Base-by-base conservation (phyloP, 352 stramenopile genomes). In the Phytophthora europaea region DNA sequence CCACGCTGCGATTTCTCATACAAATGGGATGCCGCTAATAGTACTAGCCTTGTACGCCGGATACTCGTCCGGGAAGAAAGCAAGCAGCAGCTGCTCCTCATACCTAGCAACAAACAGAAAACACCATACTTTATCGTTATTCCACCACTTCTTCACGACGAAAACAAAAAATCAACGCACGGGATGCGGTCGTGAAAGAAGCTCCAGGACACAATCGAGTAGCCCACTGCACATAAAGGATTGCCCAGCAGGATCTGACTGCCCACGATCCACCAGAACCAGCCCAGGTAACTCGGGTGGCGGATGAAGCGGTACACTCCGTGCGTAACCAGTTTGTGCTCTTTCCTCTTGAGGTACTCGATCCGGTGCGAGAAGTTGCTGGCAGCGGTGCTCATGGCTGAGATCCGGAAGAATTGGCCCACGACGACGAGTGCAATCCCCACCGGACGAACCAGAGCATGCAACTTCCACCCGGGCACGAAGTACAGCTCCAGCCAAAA, bases 351-450 rank as follows among this genome's bases (percentile, higher is more conserved):
- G 61, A 89, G 76, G 61, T 92, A 91, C 84, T 99, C 94, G 77
- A 99, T 99, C 33, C 95, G 88, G 73, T 99, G 97, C 36, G 97
- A 98, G 71, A 99, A 99, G 72, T 98, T 98, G 77, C 89, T 89
- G 13, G 92, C 95, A 26, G 94, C 97, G 22, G 94, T 98, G 65
- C 85, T 89, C 94, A 99, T 99, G 10, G 97, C 95, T 15, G 84
- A 82, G 16, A 97, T 87, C 43, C 97, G 92, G 51, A 98, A 89
- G 23, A 78, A 80, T 76, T 99, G 95, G n/a, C 94, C 92, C 9
- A 92, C 13, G 13, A 97, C 26, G 9, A 98, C 85, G 47, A 97
- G 73, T 9, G 78, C 64, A 23, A 98, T 65, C 3, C 92, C 92
- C 5, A 84, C 61, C 5, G 76, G 40, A 3, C 96, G 76, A 43